A percentile compares a stretch with the other conserved stretches of the same genome.
Evolutionary conservation across 2,329 filamentous ascomycete species (phyloP).

Genomic region (Pseudophaeomoniella oleicola): DNA sequence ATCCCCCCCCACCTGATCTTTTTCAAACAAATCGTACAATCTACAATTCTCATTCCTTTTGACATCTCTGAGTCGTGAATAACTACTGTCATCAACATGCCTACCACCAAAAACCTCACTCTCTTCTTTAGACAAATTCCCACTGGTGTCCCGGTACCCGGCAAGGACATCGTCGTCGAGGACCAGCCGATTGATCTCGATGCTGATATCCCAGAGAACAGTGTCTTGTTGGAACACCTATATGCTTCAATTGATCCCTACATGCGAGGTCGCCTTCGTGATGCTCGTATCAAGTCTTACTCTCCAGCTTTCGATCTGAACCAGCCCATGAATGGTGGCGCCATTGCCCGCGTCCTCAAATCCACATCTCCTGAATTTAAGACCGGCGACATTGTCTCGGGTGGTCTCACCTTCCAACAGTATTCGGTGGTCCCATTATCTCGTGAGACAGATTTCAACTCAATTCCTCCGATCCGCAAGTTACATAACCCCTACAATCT

Average conservation of each 20-base stretch:
- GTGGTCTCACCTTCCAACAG: slow-evolving; percentile 19
- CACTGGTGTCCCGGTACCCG: slow-evolving; percentile 49
- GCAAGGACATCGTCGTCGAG: slow-evolving; percentile 57
- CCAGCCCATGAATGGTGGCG: slow-evolving; percentile 43
- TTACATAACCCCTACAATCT: slow-evolving; percentile 53
- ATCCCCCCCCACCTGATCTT: too few relatives aligned
- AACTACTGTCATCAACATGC: not conserved
- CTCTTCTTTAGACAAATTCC: slow-evolving; percentile 61
- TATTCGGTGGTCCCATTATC: slow-evolving; percentile 4
- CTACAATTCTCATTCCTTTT: too few relatives aligned
- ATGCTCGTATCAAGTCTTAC: slow-evolving; percentile 47
- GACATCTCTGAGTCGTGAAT: not conserved
- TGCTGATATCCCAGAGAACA: slow-evolving; percentile 36
- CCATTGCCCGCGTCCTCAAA: slow-evolving; percentile 51
- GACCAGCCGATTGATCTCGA: slow-evolving; percentile 51
- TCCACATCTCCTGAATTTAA: slow-evolving; percentile 44
- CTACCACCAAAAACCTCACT: slow-evolving; percentile 46
- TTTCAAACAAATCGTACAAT: too few relatives aligned
- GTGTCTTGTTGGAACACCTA: slow-evolving; percentile 51
- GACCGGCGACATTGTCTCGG: slow-evolving; percentile 45
- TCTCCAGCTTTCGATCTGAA: slow-evolving; percentile 41
- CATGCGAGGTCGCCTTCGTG: slow-evolving; percentile 58
- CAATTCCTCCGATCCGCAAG: slow-evolving; percentile 34
- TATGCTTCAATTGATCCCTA: slow-evolving; percentile 66
- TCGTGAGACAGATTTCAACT: slow-evolving; percentile 48